Evolutionary conservation across 345 rosid species (phyloP).

Genomic region (Eucalyptus shirleyi): DNA sequence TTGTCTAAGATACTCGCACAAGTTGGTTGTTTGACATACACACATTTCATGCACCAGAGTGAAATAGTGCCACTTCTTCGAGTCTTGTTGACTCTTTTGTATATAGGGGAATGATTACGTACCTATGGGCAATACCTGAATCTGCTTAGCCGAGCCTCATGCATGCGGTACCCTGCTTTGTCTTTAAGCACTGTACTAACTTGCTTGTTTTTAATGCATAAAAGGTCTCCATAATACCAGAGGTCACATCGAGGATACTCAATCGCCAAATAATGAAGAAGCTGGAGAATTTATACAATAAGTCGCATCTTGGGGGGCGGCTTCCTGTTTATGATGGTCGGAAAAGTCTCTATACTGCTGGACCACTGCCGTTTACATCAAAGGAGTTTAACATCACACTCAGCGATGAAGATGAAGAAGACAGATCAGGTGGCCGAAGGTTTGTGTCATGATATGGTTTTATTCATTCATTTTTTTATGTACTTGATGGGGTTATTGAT

Average conservation of each 20-base stretch:
- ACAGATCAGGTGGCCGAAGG: slow-evolving; percentile 69
- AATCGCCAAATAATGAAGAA: slow-evolving; percentile 82
- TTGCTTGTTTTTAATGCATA: not conserved
- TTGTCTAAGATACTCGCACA: not conserved
- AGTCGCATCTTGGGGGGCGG: slow-evolving; percentile 81
- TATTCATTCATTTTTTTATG: not conserved
- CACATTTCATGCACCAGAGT: too few relatives aligned
- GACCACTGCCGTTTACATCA: slow-evolving; percentile 69
- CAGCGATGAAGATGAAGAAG: slow-evolving; percentile 57
- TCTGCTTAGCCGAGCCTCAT: not conserved
- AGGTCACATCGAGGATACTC: slow-evolving; percentile 66
- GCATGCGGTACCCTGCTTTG: not conserved
- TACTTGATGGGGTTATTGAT: not conserved
- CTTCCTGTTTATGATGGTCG: slow-evolving; percentile 96
- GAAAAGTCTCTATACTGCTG: slow-evolving; percentile 89
- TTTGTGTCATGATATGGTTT: not conserved
- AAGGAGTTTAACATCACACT: slow-evolving; percentile 72
- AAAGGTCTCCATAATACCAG: slow-evolving; percentile 80
- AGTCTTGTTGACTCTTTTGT: not conserved
- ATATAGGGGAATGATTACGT: not conserved
- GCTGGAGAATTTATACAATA: slow-evolving; percentile 44
- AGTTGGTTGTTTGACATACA: not conserved
- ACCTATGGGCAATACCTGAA: not conserved
- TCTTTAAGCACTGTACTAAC: not conserved
- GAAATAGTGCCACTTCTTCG: not conserved